Conservation (phyloP, 805 yeast species). For the Wickerhamomyces strasburgensis region DNA sequence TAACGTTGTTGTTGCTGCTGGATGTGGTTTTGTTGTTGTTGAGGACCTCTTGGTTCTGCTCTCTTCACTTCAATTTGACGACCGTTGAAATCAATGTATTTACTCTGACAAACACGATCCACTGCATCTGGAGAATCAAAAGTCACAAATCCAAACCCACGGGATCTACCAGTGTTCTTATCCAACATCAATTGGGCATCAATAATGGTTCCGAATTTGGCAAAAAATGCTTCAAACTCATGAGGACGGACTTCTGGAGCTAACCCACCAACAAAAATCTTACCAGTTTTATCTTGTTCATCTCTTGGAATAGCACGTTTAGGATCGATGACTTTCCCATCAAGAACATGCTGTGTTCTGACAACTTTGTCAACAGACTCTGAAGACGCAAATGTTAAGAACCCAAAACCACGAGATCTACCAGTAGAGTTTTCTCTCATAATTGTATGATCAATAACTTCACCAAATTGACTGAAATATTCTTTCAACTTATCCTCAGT, state of each 20-base stretch:
- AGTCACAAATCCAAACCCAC: slow-evolving; percentile 97
- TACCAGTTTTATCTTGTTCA: slow-evolving; percentile 95
- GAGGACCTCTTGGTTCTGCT: slow-evolving; percentile 78
- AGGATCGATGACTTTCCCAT: slow-evolving; percentile 95
- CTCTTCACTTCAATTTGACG: slow-evolving; percentile 79
- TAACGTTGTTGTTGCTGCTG: slow-evolving; percentile 26
- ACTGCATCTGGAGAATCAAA: slow-evolving; percentile 94
- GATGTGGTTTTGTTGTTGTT: slow-evolving; percentile 36
- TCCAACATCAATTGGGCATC: slow-evolving; percentile 97
- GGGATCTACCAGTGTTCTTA: slow-evolving; percentile 92
- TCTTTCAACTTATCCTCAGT: slow-evolving; percentile 79
- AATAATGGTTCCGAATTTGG: slow-evolving; percentile 83
- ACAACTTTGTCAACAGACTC: slow-evolving; percentile 81
- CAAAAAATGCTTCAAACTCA: slow-evolving; percentile 82
- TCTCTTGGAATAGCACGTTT: slow-evolving; percentile 96
- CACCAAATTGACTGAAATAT: slow-evolving; percentile 86
- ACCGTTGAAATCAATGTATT: slow-evolving; percentile 79
- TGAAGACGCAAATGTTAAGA: slow-evolving; percentile 80
- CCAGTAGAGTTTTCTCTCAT: slow-evolving; percentile 90
- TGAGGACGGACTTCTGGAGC: slow-evolving; percentile 89
- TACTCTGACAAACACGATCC: slow-evolving; percentile 77
- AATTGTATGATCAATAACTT: slow-evolving; percentile 79
- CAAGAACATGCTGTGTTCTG: slow-evolving; percentile 80
- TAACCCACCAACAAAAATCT: slow-evolving; percentile 95
- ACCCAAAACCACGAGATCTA: slow-evolving; percentile 92